Evolutionary conservation across 805 yeast genomes (phyloP), one percentile per base, ranked within the genome.

Genomic region (Ascoidea rubescens): DNA sequence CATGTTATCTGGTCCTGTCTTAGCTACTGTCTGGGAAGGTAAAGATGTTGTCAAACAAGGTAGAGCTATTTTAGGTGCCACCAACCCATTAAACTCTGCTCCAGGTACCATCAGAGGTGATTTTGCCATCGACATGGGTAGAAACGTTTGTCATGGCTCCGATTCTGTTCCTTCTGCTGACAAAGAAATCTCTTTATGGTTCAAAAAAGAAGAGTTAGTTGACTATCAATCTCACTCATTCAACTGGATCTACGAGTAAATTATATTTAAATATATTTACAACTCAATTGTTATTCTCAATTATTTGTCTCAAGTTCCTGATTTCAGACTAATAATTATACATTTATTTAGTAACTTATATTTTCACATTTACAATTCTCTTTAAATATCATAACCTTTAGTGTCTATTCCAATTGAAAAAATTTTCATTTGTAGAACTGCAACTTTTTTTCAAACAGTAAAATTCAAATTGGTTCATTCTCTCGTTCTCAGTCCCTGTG

Each of bases 31-130:
- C 65, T 93, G 99, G 99, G 98, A 93, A 77, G 99, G 99, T 75
- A 93, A 90, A 79, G 97, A 93, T 68, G 99, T 82, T 71, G 99
- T 93, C 73, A 90, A 91, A 79, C 96, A 87, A 73, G 99, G 99
- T 72, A 86, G 99, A 78, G 83, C 79, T 66, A 83, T 93, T 71
- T 82, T 93, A 67, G 99, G 99, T 76, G 98, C 99, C 64, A 93
- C 99, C 73, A 91, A 93, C 87, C 99, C 99, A 70, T 79, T 84
- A 70, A 82, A 80, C 64, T 87, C 96, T 64, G 91, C 95, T 62
- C 98, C 98, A 73, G 99, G 99, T 73, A 93, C 99, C 75, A 93
- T 93, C 80, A 89, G 99, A 80, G 98, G 96, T 72, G 99, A 93
- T 78, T 93, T 74, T 64, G 99, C 97, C 71, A 76, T 93, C 65